Evolutionary conservation across 129 eudicot species (phyloP).

Genomic region (Centella asiatica): DNA sequence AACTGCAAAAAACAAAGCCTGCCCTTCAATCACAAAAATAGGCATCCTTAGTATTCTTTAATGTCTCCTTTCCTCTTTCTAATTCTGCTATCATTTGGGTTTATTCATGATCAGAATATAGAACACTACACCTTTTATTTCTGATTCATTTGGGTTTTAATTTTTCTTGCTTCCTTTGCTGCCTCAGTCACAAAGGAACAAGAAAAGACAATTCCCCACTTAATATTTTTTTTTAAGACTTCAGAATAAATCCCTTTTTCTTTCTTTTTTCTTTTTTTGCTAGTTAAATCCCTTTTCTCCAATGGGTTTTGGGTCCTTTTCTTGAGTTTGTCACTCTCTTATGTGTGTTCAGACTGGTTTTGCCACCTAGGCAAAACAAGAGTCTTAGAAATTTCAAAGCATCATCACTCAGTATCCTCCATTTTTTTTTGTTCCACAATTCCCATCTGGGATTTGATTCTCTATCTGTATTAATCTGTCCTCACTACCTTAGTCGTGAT

Average conservation of each 20-base stretch:
- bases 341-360: neutral
- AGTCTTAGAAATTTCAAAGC: neutral
- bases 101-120: slow-evolving; percentile 46
- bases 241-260: neutral
- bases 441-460: slow-evolving; percentile 6
- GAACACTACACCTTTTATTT: neutral
- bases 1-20: neutral
- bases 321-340: neutral
- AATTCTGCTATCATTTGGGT: slow-evolving; percentile 57
- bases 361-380: neutral
- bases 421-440: neutral
- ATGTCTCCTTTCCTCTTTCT: slow-evolving; percentile 62
- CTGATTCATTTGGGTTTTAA: neutral
- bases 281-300: neutral
- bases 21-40: neutral
- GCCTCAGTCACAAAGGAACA: neutral
- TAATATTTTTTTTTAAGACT: neutral
- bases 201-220: neutral
- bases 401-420: neutral
- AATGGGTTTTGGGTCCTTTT: neutral
- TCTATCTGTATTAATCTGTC: neutral
- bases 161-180: neutral
- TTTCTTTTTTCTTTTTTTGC: neutral
- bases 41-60: slow-evolving; percentile 24
- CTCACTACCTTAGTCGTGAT: neutral